Base-by-base conservation (phyloP, 176 grass and related monocot species). In the Hyparrhenia diplandra region DNA sequence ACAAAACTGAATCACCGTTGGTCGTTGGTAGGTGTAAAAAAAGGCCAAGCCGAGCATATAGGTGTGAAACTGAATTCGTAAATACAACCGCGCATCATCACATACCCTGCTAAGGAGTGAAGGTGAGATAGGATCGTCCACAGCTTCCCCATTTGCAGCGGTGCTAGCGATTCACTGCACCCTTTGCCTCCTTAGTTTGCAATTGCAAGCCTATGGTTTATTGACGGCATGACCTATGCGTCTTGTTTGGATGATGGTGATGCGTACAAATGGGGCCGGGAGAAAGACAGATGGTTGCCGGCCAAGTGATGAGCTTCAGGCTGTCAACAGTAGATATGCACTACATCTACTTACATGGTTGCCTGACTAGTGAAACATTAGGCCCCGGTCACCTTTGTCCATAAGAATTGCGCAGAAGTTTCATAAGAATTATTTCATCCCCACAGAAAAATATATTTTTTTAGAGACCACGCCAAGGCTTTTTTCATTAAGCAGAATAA, bases 21-120 rank as follows among this genome's bases (percentile, higher is more conserved):
- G 31, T n/a, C 1, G 5, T 20, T 20, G 13, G 16, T 20, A 20
- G 17, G 0, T 7, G 6, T 5, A 4, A 12, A 10, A 14, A 6
- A n/a, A 7, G 6, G 1, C 11, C 5, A 82, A 27, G 28, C 0
- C 13, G 2, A 57, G 18, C 21, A 67, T 13, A 36, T 13, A 36
- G 29, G 14, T 58, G 41, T 21, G 69, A 77, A 74, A 59, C 61
- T 21, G 68, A 77, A 60, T 60, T 78, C 13, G 13, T 17, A 46
- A 4, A 25, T 20, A 13, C 13, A 42, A 41, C 3, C 20, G 58
- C 35, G 24, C 12, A n/a, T 47, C 4, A n/a, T 42, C 67, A 51
- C 51, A 67, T 90, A 94, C 85, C 88, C 88, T 34, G 85, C 73
- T 72, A 94, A 86, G 71, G 83, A 61, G 67, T 85, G 83, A 62